Percentiles rank a stretch among this genome's conserved stretches.
Conservation (phyloP, 768 basidiomycete genomes). For the Guyanaporus albipodus region DNA sequence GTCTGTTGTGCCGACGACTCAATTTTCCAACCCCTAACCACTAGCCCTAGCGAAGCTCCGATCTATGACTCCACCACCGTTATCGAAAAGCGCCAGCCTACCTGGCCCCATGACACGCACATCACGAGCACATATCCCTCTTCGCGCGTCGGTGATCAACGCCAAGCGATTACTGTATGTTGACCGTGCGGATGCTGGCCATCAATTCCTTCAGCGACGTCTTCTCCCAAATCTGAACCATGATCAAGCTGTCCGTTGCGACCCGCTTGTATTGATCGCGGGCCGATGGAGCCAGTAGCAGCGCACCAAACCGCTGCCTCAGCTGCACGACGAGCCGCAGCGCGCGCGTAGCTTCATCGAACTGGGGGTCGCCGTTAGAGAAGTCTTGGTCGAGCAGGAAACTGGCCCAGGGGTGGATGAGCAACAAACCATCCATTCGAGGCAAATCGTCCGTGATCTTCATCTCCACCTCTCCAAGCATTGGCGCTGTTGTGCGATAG, state of each 20-base stretch:
- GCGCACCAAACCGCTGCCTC: constrained; percentile 1
- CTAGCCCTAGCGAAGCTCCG: no score
- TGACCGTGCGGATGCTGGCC: not conserved
- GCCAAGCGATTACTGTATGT: not conserved
- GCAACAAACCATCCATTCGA: not conserved
- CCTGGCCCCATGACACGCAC: no score
- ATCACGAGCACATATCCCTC: no score
- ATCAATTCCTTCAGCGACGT: not conserved
- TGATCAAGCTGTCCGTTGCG: not conserved
- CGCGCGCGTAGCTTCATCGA: constrained; percentile 1
- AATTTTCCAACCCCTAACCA: no score
- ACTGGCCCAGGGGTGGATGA: not conserved
- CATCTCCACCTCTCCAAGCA: not conserved
- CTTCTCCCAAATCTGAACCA: not conserved
- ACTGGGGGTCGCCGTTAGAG: not conserved
- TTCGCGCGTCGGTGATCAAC: no score
- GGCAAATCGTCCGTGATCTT: not conserved
- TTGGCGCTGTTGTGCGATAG: not conserved
- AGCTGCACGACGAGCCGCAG: constrained; percentile 2
- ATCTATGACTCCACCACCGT: no score
- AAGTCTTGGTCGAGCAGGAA: constrained; percentile 5
- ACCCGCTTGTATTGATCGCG: not conserved
- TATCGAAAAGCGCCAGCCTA: no score
- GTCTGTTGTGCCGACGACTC: no score
- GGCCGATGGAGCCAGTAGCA: not conserved